Base-by-base conservation (phyloP, 2,329 filamentous ascomycete genomes). In the Colletotrichum theobromicola region DNA sequence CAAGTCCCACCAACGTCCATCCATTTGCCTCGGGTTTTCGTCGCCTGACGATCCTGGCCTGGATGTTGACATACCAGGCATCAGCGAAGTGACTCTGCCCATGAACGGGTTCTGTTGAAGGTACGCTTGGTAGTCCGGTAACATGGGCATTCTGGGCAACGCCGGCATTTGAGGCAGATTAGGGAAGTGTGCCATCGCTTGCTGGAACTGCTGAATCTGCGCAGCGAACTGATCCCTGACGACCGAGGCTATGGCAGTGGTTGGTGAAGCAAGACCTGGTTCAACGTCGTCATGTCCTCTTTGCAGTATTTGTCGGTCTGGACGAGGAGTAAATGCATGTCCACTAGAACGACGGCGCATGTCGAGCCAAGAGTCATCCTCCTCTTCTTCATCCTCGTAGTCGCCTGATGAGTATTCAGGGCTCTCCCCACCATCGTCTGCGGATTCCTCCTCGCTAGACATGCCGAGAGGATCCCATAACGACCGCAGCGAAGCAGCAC, bases 191-290 rank as follows among this genome's bases (percentile, higher is more conserved):
- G 90, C 88, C 86, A 95, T 89, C 60, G 88, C 91, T 80, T 95
- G 92, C 80, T 95, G 94, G 79, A 96, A 89, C 73, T 95, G 92
- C 71, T 96, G 93, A 62, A 96, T 88, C 79, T 95, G 94, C 21
- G 92, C 89, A 30, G 92, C 88, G 24, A 96, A 84, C 72, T 96
- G 93, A 69, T 95, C 93, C 79, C 93, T 92, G 84, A 95, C 90
- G 16, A 93, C 93, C 63, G 91, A 88, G 79, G 95, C 90, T 61
- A 93, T 90, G 6, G 91, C 90, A 5, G 88, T 88, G 5, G 89
- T 87, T 4, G 92, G 90, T 3, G 91, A 90, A 21, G 88, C 87
- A 50, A 84, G 82, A 24, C 79, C 74, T 65, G 79, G 76, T 74
- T 75, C 79, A 50, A 73, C 76, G 35, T 75, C 62, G n/a, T 69